phyloP scores from a whole-genome alignment of 208 protist genomes.

The Crithidia sp. region DNA sequence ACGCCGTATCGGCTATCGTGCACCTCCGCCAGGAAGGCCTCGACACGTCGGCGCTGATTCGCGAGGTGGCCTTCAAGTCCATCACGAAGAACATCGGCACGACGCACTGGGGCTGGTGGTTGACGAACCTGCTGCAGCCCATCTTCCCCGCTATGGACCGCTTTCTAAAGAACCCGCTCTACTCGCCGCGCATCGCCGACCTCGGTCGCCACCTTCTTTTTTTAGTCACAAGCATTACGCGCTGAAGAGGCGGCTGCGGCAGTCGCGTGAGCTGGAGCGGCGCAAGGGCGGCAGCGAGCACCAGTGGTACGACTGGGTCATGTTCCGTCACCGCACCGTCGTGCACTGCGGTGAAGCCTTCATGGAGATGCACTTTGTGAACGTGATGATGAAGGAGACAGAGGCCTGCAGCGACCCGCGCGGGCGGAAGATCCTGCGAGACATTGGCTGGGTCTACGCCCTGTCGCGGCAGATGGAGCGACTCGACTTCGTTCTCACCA shows the following conservation, averaged over 20 bases:
- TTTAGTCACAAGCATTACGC: slow-evolving; percentile 91
- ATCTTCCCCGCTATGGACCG: slow-evolving; percentile 68
- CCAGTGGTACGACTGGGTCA: slow-evolving; percentile 90
- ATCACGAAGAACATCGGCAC: slow-evolving; percentile 87
- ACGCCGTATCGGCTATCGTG: slow-evolving; percentile 49
- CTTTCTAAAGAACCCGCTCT: slow-evolving; percentile 88
- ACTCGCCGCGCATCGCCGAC: slow-evolving; percentile 87
- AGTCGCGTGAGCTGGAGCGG: slow-evolving; percentile 81
- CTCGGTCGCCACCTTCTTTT: slow-evolving; percentile 86
- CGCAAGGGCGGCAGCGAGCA: slow-evolving; percentile 85
- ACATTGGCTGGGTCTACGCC: slow-evolving; percentile 90
- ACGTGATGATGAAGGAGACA: slow-evolving; percentile 84
- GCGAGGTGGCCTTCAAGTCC: slow-evolving; percentile 84
- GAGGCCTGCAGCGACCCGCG: slow-evolving; percentile 78
- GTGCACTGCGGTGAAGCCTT: slow-evolving; percentile 90
- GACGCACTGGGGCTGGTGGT: slow-evolving; percentile 91
- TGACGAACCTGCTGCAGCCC: slow-evolving; percentile 65
- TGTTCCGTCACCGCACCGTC: slow-evolving; percentile 87
- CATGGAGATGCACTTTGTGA: slow-evolving; percentile 85
- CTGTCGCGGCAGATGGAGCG: slow-evolving; percentile 79
- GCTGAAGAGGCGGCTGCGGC: slow-evolving; percentile 71
- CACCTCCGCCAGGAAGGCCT: slow-evolving; percentile 79
- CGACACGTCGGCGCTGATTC: slow-evolving; percentile 75
- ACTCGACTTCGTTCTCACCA: slow-evolving; percentile 75
- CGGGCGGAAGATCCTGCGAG: slow-evolving; percentile 82